Percentiles rank a stretch among this genome's conserved stretches.
Conservation (phyloP, 208 protist species). For the Leishmania mexicana region DNA sequence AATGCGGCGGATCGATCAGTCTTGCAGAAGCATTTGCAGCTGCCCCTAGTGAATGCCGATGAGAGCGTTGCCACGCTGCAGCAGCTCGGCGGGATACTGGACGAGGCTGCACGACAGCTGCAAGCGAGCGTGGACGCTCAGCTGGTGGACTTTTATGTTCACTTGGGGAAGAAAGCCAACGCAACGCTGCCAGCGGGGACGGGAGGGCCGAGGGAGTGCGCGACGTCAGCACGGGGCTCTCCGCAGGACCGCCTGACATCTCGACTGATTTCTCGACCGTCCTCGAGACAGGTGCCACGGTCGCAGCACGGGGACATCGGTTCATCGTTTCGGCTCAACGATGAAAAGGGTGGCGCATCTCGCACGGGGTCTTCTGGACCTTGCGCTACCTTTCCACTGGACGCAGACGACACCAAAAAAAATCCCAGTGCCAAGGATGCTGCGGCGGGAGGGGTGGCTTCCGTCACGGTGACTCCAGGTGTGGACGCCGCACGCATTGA, state of each 20-base stretch:
- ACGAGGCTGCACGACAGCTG: constrained; percentile 25
- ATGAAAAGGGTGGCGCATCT: background rate
- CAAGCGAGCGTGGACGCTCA: constrained; percentile 39
- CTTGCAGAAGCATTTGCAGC: constrained; percentile 15
- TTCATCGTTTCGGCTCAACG: background rate
- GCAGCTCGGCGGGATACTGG: constrained; percentile 45
- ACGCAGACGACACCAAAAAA: background rate
- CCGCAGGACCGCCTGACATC: background rate
- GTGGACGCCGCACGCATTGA: background rate
- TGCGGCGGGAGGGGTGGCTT: background rate
- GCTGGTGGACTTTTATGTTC: constrained; percentile 67
- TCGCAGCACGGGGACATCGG: background rate
- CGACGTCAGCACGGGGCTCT: background rate
- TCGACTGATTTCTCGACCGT: constrained; percentile 7
- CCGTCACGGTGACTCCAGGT: background rate
- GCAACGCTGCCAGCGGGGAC: constrained; percentile 13
- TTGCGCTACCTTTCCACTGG: background rate
- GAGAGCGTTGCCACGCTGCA: constrained; percentile 29
- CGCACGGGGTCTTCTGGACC: background rate
- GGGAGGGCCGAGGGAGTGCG: constrained; percentile 21
- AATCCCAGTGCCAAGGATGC: background rate
- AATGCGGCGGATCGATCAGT: background rate
- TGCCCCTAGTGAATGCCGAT: constrained; percentile 10
- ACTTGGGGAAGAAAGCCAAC: constrained; percentile 51
- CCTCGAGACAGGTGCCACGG: background rate